Percentiles rank a stretch among this genome's conserved stretches.
Evolutionary conservation across 352 stramenopile species (phyloP).

Genomic region (Phytopythium montanum): DNA sequence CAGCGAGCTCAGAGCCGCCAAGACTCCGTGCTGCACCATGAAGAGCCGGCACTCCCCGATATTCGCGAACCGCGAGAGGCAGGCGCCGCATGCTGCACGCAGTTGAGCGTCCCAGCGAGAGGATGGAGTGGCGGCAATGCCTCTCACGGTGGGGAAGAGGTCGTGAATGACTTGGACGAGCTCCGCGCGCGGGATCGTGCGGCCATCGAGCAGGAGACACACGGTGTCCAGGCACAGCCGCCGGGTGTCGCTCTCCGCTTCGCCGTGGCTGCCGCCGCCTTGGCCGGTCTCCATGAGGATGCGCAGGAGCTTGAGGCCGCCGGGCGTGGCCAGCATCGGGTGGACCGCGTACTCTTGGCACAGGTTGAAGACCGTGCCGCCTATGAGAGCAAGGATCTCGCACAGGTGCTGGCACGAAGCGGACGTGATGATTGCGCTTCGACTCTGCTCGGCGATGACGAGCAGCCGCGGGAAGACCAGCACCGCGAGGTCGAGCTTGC

Average conservation of each 20-base stretch:
- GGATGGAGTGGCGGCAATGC: slow-evolving; percentile 23
- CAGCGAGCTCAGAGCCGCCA: slow-evolving; percentile 46
- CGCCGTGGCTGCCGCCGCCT: slow-evolving; percentile 12
- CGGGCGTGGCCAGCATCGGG: slow-evolving; percentile 25
- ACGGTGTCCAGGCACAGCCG: slow-evolving; percentile 55
- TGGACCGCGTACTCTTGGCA: slow-evolving; percentile 66
- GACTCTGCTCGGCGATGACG: slow-evolving; percentile 22
- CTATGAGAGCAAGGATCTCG: slow-evolving; percentile 33
- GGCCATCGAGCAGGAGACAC: slow-evolving; percentile 60
- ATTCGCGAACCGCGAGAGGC: slow-evolving; percentile 63
- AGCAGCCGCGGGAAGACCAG: slow-evolving; percentile 32
- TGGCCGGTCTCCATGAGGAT: slow-evolving; percentile 32
- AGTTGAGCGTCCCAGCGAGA: slow-evolving; percentile 13
- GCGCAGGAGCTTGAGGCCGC: slow-evolving; percentile 31
- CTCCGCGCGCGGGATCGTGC: slow-evolving; percentile 32
- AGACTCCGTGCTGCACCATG: slow-evolving; percentile 48
- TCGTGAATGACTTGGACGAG: slow-evolving; percentile 33
- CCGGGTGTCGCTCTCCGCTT: not conserved
- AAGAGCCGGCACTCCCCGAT: slow-evolving; percentile 44
- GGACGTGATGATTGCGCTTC: not conserved
- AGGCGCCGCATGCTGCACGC: slow-evolving; percentile 50
- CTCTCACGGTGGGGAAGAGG: slow-evolving; percentile 42
- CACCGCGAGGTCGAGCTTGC: slow-evolving; percentile 42
- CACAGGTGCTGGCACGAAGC: not conserved
- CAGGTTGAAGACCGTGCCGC: slow-evolving; percentile 57